These are phyloP conservation scores for Salvia miltiorrhiza DNA, from an alignment of 257 asterid species.

Conservation along the genomic window DNA sequence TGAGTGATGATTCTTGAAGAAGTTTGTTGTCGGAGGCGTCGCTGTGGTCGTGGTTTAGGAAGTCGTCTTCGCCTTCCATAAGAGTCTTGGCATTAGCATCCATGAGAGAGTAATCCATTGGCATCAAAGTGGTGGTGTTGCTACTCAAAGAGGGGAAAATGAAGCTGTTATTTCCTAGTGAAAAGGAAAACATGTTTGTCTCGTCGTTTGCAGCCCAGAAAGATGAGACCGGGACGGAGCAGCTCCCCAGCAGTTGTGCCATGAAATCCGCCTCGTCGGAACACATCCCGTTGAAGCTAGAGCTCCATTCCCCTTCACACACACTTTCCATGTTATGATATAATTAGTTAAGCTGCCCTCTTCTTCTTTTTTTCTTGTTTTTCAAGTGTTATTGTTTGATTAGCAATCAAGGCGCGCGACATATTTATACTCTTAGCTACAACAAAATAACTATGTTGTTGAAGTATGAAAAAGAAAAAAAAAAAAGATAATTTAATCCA, in stretches of 20 bases:
- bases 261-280: slow-evolving; percentile 57
- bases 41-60: slow-evolving; percentile 42
- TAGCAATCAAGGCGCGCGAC: neutral
- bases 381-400: neutral
- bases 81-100: slow-evolving; percentile 22
- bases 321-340: slow-evolving; percentile 40
- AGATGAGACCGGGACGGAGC: slow-evolving; percentile 30
- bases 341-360: neutral
- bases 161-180: slow-evolving; percentile 17
- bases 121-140: slow-evolving; percentile 18
- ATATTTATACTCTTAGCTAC: slow-evolving; percentile 35
- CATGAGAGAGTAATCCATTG: slow-evolving; percentile 28
- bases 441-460: neutral
- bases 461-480: too few relatives aligned
- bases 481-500: neutral
- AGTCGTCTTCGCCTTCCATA: slow-evolving; percentile 35
- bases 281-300: slow-evolving; percentile 38
- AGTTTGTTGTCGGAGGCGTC: slow-evolving; percentile 23
- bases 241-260: slow-evolving; percentile 51
- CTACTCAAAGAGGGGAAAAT: slow-evolving; percentile 21
- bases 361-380: neutral
- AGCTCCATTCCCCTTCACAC: slow-evolving; percentile 49
- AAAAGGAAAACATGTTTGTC: slow-evolving; percentile 25
- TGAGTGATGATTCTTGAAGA: slow-evolving; percentile 7
- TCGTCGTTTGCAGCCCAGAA: slow-evolving; percentile 30